Evolutionary conservation across 305 asterid genomes (phyloP).

Genomic region (Fraxinus albicans): DNA sequence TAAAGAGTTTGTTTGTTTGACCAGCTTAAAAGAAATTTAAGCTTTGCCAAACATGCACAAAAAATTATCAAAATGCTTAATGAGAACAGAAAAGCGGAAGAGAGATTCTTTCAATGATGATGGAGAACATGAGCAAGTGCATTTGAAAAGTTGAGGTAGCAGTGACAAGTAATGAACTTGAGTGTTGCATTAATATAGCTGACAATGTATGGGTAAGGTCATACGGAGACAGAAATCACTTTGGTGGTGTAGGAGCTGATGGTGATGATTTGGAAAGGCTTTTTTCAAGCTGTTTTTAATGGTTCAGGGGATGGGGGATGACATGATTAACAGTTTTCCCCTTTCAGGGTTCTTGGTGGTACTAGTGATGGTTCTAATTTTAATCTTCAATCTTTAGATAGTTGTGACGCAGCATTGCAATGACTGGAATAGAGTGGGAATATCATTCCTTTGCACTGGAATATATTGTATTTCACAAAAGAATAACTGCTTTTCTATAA

Average conservation of each 20-base stretch:
- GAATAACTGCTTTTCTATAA: background rate
- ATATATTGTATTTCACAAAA: background rate
- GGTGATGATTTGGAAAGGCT: background rate
- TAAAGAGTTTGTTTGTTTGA: background rate
- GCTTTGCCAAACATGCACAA: background rate
- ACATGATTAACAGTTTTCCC: background rate
- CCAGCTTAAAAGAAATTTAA: background rate
- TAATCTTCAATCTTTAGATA: background rate
- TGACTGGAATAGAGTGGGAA: background rate
- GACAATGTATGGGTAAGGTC: background rate
- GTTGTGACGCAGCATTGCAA: background rate
- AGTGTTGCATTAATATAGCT: background rate
- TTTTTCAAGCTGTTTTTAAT: background rate
- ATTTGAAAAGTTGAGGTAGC: background rate
- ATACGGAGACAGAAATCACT: background rate
- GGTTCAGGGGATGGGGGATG: background rate
- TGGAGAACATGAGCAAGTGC: background rate
- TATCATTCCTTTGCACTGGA: background rate
- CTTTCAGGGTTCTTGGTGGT: background rate
- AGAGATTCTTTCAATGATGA: background rate
- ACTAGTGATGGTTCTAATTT: background rate
- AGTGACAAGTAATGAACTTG: background rate
- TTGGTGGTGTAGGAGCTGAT: background rate
- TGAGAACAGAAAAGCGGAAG: background rate
- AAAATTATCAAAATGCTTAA: background rate